These are phyloP conservation scores for Aspergillus udagawae DNA, from an alignment of 2,329 filamentous ascomycete genomes.

Conservation along the genomic window DNA sequence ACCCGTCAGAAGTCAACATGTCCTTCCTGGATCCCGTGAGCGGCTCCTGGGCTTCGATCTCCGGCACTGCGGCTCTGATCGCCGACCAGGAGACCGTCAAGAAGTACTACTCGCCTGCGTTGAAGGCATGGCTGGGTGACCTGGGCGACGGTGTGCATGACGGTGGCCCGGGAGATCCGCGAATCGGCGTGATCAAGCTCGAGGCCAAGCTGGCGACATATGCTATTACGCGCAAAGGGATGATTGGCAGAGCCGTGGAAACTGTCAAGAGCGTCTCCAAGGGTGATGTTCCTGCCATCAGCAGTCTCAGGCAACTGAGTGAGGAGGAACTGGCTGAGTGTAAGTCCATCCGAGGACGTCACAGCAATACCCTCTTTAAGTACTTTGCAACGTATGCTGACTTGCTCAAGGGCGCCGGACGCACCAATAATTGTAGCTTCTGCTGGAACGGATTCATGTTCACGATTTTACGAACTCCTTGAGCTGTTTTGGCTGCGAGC, in stretches of 20 bases:
- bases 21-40: conserved; percentile 68
- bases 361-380: neutral
- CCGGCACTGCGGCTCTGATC: conserved; percentile 66
- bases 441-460: neutral
- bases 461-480: neutral
- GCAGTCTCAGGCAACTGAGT: conserved; percentile 70
- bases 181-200: conserved; percentile 77
- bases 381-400: conserved; percentile 6
- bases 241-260: conserved; percentile 63
- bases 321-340: conserved; percentile 64
- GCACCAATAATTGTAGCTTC: conserved; percentile 18
- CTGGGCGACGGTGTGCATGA: conserved; percentile 79
- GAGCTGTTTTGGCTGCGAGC: neutral
- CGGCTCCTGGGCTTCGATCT: conserved; percentile 83
- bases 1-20: conserved; percentile 71
- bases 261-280: conserved; percentile 71
- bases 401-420: conserved; percentile 28
- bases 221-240: conserved; percentile 58
- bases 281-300: conserved; percentile 67
- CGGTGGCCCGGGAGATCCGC: conserved; percentile 73
- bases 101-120: conserved; percentile 68
- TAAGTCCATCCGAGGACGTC: conserved; percentile 16
- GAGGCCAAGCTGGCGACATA: conserved; percentile 70
- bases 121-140: conserved; percentile 86
- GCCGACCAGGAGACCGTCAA: conserved; percentile 65